phyloP scores from a whole-genome alignment of 352 stramenopile genomes.

The Bremia lactucae region DNA sequence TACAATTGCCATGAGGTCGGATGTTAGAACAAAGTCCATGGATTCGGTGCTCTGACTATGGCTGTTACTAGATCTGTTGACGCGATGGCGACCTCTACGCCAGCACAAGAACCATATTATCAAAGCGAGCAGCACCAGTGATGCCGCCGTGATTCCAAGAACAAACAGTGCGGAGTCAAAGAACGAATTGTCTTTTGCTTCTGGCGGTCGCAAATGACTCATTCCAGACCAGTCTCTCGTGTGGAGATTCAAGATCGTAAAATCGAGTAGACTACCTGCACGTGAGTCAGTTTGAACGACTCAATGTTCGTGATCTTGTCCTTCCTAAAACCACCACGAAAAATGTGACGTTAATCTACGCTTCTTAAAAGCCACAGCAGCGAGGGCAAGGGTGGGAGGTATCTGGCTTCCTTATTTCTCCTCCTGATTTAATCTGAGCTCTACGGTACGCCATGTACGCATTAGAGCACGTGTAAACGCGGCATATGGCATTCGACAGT shows the following conservation, averaged over 20 bases:
- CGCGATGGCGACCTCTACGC: constrained; percentile 6
- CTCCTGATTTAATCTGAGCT: constrained; percentile 7
- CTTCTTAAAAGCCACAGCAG: no score
- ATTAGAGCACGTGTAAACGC: no score
- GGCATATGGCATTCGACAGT: no score
- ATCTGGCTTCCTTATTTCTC: constrained; percentile 12
- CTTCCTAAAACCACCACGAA: constrained; percentile 1
- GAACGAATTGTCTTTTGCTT: constrained; percentile 2
- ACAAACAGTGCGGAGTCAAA: constrained; percentile 9
- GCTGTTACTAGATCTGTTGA: constrained; percentile 3
- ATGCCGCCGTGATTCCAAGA: constrained; percentile 6
- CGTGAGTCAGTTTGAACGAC: neutral
- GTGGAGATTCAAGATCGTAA: constrained; percentile 2
- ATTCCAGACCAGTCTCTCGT: neutral
- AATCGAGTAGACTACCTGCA: neutral
- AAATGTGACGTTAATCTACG: constrained; percentile 10
- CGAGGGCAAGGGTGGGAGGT: constrained; percentile 6
- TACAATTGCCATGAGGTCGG: constrained; percentile 22
- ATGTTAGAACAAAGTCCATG: constrained; percentile 22
- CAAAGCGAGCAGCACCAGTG: constrained; percentile 9
- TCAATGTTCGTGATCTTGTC: neutral
- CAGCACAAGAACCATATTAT: constrained; percentile 10
- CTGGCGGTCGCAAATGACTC: neutral
- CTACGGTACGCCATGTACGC: neutral
- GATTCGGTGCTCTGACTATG: constrained; percentile 24